Percentiles rank a stretch among this genome's conserved stretches.
Evolutionary conservation across 495 filamentous ascomycete genomes (phyloP).

Genomic region (Eremomyces bilateralis): DNA sequence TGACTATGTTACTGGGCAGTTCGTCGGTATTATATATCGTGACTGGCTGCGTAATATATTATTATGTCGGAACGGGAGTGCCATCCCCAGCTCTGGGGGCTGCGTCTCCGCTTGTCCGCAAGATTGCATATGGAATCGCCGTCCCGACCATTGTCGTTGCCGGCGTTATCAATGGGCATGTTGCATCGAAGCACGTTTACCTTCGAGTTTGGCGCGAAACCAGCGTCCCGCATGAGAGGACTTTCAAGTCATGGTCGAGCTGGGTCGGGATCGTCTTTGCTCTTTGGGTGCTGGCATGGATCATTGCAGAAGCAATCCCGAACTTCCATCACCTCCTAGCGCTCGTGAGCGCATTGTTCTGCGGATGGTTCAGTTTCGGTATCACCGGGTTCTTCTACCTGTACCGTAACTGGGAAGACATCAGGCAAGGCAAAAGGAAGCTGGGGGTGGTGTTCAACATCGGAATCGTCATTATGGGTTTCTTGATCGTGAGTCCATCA

Average conservation of each 20-base stretch:
- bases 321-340: conserved; percentile 15
- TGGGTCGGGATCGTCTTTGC: conserved; percentile 13
- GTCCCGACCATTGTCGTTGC: conserved; percentile 49
- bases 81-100: conserved; percentile 46
- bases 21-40: conserved; percentile 48
- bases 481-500: conserved; percentile 6
- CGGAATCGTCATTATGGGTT: conserved; percentile 5
- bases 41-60: conserved; percentile 48
- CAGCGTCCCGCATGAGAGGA: conserved; percentile 10
- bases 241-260: conserved; percentile 6
- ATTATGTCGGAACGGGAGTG: conserved; percentile 47
- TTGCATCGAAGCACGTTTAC: conserved; percentile 15
- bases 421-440: conserved; percentile 2
- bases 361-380: conserved; percentile 10
- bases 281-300: conserved; percentile 12
- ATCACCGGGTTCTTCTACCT: conserved; percentile 7
- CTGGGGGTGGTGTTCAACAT: conserved; percentile 4
- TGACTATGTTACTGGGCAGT: conserved; percentile 38
- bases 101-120: conserved; percentile 35
- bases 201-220: conserved; percentile 6
- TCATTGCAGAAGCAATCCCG: conserved; percentile 16
- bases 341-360: conserved; percentile 12
- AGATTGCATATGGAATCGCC: conserved; percentile 60
- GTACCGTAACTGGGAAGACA: conserved; percentile 6
- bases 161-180: conserved; percentile 48